phyloP scores from a whole-genome alignment of 2,329 filamentous ascomycete genomes.

The Diaporthe ilicicola region DNA sequence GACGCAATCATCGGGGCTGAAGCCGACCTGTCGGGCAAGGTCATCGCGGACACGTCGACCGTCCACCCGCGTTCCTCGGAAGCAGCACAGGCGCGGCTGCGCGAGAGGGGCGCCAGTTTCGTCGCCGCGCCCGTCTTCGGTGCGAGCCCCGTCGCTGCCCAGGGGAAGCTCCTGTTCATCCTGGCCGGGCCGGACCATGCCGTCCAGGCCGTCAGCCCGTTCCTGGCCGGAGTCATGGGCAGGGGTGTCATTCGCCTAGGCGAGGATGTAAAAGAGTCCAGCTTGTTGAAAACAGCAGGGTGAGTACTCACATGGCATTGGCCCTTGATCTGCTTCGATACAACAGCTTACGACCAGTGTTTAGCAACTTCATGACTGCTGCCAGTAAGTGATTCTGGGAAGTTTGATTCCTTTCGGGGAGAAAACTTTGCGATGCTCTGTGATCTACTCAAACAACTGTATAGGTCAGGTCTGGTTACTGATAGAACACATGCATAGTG shows the following conservation, averaged over 20 bases:
- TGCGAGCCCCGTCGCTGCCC: constrained; percentile 55
- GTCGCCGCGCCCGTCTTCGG: constrained; percentile 60
- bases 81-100: constrained; percentile 41
- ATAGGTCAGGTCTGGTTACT: not conserved
- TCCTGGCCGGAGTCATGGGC: constrained; percentile 51
- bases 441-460: not conserved
- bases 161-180: constrained; percentile 56
- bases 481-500: constrained; percentile 62
- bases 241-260: constrained; percentile 53
- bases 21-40: constrained; percentile 46
- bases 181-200: constrained; percentile 51
- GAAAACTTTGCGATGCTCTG: not conserved
- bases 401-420: too few species aligned
- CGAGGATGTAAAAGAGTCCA: constrained; percentile 51
- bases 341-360: not conserved
- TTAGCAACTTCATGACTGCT: constrained; percentile 58
- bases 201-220: constrained; percentile 47
- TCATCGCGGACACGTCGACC: constrained; percentile 59
- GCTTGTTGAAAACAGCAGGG: constrained; percentile 58
- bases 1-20: constrained; percentile 59
- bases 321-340: not conserved
- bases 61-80: constrained; percentile 55
- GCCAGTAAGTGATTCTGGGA: constrained; percentile 32
- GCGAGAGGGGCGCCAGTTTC: constrained; percentile 44
- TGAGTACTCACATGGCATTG: constrained; percentile 44